A percentile compares a stretch with the other conserved stretches of the same genome.
phyloP scores from a whole-genome alignment of 306 rosid species.

The Carpinus fangiana region DNA sequence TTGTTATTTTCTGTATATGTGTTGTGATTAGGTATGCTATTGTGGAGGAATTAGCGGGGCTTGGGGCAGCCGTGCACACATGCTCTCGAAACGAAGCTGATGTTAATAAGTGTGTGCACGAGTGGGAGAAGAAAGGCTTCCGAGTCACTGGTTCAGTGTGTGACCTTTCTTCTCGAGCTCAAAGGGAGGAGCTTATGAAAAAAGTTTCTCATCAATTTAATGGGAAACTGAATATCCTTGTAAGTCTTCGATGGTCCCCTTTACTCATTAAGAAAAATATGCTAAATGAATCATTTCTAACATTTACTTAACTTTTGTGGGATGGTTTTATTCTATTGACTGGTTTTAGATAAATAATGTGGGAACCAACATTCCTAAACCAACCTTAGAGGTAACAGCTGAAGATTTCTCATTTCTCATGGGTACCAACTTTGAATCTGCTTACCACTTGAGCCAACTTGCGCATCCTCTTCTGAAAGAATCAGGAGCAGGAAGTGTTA shows the following conservation, averaged over 20 bases:
- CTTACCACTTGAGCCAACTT: conserved; percentile 11
- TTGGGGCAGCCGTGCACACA: conserved; percentile 26
- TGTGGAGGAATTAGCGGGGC: conserved; percentile 17
- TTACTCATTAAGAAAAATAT: background rate
- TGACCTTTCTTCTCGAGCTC: conserved; percentile 23
- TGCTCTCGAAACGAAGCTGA: conserved; percentile 11
- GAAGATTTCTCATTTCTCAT: conserved; percentile 23
- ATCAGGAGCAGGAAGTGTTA: conserved; percentile 6
- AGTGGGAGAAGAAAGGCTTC: conserved; percentile 35
- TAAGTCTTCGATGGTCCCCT: background rate
- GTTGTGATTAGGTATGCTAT: conserved; percentile 13
- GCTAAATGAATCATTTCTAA: background rate
- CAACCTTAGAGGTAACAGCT: conserved; percentile 22
- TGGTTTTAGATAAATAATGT: conserved; percentile 47
- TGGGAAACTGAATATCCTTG: conserved; percentile 45
- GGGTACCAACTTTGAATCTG: conserved; percentile 15
- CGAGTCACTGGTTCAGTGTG: conserved; percentile 32
- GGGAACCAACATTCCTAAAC: background rate
- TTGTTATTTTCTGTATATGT: background rate
- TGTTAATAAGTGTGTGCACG: conserved; percentile 24
- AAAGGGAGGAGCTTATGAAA: conserved; percentile 22
- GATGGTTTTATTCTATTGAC: background rate
- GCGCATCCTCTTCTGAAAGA: conserved; percentile 13
- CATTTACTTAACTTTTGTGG: background rate
- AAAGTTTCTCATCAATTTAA: conserved; percentile 31